phyloP scores from a whole-genome alignment of 1,284 basidiomycete genomes.

The Tausonia pullulans region DNA sequence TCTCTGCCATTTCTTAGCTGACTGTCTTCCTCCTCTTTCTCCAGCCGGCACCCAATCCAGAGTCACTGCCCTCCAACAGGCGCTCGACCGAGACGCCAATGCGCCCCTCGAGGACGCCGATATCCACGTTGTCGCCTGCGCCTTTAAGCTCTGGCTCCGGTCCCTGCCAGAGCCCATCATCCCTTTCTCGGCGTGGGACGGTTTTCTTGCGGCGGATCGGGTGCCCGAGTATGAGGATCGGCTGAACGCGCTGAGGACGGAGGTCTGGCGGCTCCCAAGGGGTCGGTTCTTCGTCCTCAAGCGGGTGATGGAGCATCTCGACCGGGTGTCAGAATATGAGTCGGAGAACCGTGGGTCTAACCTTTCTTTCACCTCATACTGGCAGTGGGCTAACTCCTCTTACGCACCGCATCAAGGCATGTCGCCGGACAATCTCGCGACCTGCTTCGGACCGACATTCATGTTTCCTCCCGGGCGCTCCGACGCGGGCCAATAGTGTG shows the following conservation, averaged over 20 bases:
- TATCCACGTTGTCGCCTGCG: slow-evolving; percentile 65
- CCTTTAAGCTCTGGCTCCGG: slow-evolving; percentile 72
- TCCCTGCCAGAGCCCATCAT: slow-evolving; percentile 64
- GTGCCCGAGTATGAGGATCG: slow-evolving; percentile 55
- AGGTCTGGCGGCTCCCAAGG: slow-evolving; percentile 55
- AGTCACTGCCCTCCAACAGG: slow-evolving; percentile 55
- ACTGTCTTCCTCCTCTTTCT: slow-evolving; percentile 30
- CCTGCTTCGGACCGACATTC: too few relatives aligned
- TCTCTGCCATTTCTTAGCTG: background rate
- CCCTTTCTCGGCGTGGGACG: slow-evolving; percentile 53
- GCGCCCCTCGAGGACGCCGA: slow-evolving; percentile 40
- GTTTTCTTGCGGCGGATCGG: slow-evolving; percentile 56
- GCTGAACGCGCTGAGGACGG: slow-evolving; percentile 48
- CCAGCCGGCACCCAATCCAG: slow-evolving; percentile 56
- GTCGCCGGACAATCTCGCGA: too few relatives aligned
- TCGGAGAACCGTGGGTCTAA: slow-evolving; percentile 48
- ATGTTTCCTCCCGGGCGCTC: too few relatives aligned
- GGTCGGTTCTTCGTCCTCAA: slow-evolving; percentile 61
- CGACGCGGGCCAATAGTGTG: too few relatives aligned
- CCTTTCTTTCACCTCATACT: too few relatives aligned
- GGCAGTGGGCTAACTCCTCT: background rate
- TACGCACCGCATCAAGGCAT: too few relatives aligned
- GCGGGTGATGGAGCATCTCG: slow-evolving; percentile 66
- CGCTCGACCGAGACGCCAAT: slow-evolving; percentile 52
- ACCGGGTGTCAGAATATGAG: slow-evolving; percentile 69